Evolutionary conservation across 441 rosid genomes (phyloP).

Genomic region (Jatropha multifida): DNA sequence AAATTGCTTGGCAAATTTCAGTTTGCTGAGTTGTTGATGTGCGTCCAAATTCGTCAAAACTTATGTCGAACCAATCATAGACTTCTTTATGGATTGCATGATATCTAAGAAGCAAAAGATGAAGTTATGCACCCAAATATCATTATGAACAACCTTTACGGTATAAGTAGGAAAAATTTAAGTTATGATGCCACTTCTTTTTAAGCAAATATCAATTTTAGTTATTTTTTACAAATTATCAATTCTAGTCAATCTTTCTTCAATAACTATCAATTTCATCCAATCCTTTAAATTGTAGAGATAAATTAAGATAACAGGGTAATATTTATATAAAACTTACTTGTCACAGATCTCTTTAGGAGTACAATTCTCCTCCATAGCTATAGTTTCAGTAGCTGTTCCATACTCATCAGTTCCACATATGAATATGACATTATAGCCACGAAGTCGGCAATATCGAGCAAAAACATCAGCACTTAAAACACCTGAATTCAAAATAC

Average conservation of each 20-base stretch:
- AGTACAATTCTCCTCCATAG: constrained; percentile 69
- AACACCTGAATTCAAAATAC: constrained; percentile 32
- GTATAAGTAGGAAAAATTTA: not conserved
- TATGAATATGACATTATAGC: constrained; percentile 60
- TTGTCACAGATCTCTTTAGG: constrained; percentile 81
- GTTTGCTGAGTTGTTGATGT: constrained; percentile 81
- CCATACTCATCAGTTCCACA: constrained; percentile 92
- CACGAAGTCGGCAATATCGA: constrained; percentile 73
- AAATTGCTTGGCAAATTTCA: constrained; percentile 73
- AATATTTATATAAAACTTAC: constrained; percentile 21
- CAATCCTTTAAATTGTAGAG: too few species aligned
- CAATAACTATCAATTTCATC: too few species aligned
- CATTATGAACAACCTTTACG: not conserved
- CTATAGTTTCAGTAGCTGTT: constrained; percentile 91
- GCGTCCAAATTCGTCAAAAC: constrained; percentile 82
- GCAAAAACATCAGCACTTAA: constrained; percentile 86
- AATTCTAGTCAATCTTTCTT: too few species aligned
- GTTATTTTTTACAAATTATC: too few species aligned
- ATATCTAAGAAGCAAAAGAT: constrained; percentile 27
- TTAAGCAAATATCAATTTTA: too few species aligned
- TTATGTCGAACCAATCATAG: constrained; percentile 79
- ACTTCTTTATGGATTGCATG: constrained; percentile 80
- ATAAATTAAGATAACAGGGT: not conserved
- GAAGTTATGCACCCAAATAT: not conserved
- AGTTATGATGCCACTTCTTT: not conserved